Evolutionary conservation across 257 asterid species (phyloP).

Genomic region (Sherardia arvensis): DNA sequence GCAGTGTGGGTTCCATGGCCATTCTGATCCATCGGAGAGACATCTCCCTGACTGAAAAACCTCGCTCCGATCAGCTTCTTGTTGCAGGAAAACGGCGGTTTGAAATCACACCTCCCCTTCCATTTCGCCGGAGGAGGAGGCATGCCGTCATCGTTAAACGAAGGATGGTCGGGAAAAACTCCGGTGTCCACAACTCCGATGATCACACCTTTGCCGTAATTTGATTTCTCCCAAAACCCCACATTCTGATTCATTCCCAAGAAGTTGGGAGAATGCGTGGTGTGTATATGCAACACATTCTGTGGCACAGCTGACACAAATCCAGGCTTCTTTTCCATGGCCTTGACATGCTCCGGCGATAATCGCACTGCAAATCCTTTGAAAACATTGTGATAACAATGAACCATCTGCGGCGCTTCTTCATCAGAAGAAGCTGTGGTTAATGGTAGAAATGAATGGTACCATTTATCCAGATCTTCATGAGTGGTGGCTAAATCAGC

Average conservation of each 20-base stretch:
- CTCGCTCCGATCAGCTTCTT: conserved; percentile 6
- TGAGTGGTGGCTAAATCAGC: neutral
- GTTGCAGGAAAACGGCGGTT: neutral
- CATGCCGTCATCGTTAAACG: neutral
- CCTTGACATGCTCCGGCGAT: conserved; percentile 5
- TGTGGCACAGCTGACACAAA: neutral
- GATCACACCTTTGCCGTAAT: conserved; percentile 1
- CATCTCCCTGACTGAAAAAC: neutral
- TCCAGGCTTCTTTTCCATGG: conserved; percentile 5
- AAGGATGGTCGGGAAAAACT: neutral
- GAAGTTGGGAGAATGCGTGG: conserved; percentile 3
- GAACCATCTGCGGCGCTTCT: neutral
- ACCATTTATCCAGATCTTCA: conserved; percentile 8
- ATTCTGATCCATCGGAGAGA: neutral
- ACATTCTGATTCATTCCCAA: neutral
- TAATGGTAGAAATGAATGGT: conserved; percentile 4
- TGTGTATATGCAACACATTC: neutral
- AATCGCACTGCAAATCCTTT: conserved; percentile 5
- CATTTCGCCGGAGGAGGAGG: conserved; percentile 2
- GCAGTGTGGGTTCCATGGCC: conserved; percentile 2
- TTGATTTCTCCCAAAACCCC: conserved; percentile 4
- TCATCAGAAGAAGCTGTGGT: neutral
- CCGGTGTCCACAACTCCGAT: conserved; percentile 9
- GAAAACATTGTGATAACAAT: conserved; percentile 4
- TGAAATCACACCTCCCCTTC: conserved; percentile 2